These are phyloP conservation scores for Septoria petroselini DNA, from an alignment of 2,329 filamentous ascomycete species.

Conservation along the genomic window DNA sequence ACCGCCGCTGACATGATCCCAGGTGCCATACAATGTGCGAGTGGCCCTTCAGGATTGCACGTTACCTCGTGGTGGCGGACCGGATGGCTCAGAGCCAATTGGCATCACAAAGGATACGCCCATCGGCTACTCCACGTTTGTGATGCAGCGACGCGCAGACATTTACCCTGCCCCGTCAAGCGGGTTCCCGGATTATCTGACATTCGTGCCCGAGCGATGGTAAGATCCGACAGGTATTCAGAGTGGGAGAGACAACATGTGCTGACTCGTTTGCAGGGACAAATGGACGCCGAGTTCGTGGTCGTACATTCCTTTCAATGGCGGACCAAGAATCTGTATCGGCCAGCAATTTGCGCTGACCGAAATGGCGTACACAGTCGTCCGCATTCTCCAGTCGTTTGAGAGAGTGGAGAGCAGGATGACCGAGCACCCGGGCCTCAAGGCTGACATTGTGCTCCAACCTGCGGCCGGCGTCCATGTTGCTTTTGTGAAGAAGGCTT, in stretches of 20 bases:
- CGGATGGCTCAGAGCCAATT: slow-evolving; percentile 46
- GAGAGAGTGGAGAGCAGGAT: slow-evolving; percentile 42
- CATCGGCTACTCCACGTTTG: slow-evolving; percentile 47
- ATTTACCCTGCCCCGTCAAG: slow-evolving; percentile 45
- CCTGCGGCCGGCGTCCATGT: slow-evolving; percentile 44
- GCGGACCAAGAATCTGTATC: slow-evolving; percentile 50
- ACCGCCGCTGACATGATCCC: no score
- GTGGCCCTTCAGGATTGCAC: slow-evolving; percentile 49
- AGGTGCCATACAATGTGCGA: slow-evolving; percentile 51
- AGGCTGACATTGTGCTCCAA: slow-evolving; percentile 50
- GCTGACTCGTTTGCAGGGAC: slow-evolving; percentile 27
- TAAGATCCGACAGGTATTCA: background rate
- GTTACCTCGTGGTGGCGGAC: slow-evolving; percentile 49
- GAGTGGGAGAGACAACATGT: no score
- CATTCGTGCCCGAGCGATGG: slow-evolving; percentile 52
- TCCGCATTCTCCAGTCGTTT: slow-evolving; percentile 47
- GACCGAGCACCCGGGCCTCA: slow-evolving; percentile 40
- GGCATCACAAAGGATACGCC: slow-evolving; percentile 45
- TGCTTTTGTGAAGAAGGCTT: slow-evolving; percentile 33
- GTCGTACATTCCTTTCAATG: slow-evolving; percentile 51
- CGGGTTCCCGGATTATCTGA: slow-evolving; percentile 41
- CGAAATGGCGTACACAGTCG: slow-evolving; percentile 50
- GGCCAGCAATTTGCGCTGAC: slow-evolving; percentile 52
- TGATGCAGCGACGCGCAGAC: slow-evolving; percentile 51
- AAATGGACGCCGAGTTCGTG: slow-evolving; percentile 50